phyloP scores from a whole-genome alignment of 805 yeast genomes.

The Candida maesae region DNA sequence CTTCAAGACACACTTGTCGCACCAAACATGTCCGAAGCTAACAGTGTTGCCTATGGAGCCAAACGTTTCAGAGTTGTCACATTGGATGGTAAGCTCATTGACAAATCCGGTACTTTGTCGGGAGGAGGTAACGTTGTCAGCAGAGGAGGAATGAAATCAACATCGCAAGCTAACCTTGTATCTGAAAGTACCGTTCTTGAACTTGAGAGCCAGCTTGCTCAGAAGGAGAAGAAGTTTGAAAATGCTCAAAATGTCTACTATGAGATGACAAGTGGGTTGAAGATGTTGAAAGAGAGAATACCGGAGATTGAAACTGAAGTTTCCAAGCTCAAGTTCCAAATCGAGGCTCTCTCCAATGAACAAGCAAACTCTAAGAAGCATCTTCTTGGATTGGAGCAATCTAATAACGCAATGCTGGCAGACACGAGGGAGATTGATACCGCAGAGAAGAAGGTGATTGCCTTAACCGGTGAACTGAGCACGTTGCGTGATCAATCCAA shows the following conservation, averaged over 20 bases:
- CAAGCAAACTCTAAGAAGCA: constrained; percentile 42
- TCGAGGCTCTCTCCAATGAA: constrained; percentile 55
- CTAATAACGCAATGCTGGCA: constrained; percentile 19
- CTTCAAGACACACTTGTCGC: constrained; percentile 88
- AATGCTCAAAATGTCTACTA: constrained; percentile 45
- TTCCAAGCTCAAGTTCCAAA: constrained; percentile 58
- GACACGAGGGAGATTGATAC: constrained; percentile 36
- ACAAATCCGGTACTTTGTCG: constrained; percentile 90
- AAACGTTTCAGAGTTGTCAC: constrained; percentile 88
- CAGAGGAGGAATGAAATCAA: constrained; percentile 71
- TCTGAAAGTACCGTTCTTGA: constrained; percentile 54
- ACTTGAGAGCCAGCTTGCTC: constrained; percentile 47
- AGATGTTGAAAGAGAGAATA: constrained; percentile 54
- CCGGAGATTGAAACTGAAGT: constrained; percentile 67
- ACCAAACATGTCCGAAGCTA: constrained; percentile 70
- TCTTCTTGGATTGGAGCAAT: constrained; percentile 34
- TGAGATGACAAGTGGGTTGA: constrained; percentile 58
- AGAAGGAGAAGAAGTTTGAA: constrained; percentile 52
- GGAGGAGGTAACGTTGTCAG: constrained; percentile 84
- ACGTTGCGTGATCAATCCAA: constrained; percentile 50
- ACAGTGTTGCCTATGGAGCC: constrained; percentile 79
- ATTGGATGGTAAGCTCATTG: constrained; percentile 86
- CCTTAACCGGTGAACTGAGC: constrained; percentile 38
- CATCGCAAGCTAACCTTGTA: constrained; percentile 37
- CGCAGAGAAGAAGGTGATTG: constrained; percentile 31